Percentiles rank a stretch among this genome's conserved stretches.
Conservation (phyloP, 1,284 basidiomycete genomes). For the Albatrellus sp. region DNA sequence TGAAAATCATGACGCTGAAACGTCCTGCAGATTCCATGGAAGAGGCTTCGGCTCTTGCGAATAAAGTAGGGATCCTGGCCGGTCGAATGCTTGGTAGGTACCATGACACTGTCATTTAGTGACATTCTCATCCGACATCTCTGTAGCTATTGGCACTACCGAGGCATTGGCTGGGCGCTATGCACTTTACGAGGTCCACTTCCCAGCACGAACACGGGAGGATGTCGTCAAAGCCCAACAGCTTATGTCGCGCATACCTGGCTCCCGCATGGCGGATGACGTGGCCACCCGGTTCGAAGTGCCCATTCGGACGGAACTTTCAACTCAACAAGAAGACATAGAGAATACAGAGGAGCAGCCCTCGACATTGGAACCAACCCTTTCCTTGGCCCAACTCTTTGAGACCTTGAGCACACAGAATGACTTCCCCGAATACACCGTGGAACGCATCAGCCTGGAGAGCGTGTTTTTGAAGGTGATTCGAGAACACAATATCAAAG, state of each 20-base stretch:
- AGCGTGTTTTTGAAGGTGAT: constrained; percentile 68
- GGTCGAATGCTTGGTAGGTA: constrained; percentile 53
- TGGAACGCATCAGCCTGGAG: constrained; percentile 57
- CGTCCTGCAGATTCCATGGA: constrained; percentile 60
- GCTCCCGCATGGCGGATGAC: constrained; percentile 57
- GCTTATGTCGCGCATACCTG: constrained; percentile 53
- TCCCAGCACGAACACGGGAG: constrained; percentile 51
- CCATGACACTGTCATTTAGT: not conserved
- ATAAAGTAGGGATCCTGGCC: constrained; percentile 61
- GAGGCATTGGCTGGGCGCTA: constrained; percentile 51
- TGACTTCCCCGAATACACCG: constrained; percentile 51
- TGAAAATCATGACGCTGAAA: not conserved
- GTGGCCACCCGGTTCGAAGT: constrained; percentile 72
- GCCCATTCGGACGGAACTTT: constrained; percentile 28
- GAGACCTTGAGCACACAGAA: constrained; percentile 35
- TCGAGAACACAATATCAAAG: constrained; percentile 45
- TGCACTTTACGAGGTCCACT: constrained; percentile 70
- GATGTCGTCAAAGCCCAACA: constrained; percentile 41
- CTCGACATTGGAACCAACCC: constrained; percentile 11
- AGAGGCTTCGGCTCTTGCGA: constrained; percentile 68
- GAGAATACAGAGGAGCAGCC: constrained; percentile 14
- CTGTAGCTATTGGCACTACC: constrained; percentile 52
- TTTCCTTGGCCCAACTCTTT: constrained; percentile 49
- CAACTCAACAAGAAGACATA: not conserved
- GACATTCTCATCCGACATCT: constrained; percentile 4